Evolutionary conservation across 2,329 filamentous ascomycete species (phyloP).

Genomic region (Arthrobotrys conoides): DNA sequence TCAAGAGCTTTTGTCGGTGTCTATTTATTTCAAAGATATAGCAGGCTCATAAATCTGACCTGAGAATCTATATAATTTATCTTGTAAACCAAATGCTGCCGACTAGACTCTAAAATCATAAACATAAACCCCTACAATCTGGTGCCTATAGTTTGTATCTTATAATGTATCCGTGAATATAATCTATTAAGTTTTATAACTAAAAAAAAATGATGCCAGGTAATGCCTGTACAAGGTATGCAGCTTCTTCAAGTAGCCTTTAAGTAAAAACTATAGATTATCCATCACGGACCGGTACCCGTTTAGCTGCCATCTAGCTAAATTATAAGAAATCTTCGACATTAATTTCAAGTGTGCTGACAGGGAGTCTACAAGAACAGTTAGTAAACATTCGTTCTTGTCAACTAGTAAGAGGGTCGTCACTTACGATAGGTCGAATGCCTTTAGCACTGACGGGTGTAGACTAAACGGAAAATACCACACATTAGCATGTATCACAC

Average conservation of each 20-base stretch:
- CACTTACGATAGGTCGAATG: conserved; percentile 85
- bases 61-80: too few species aligned
- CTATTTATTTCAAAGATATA: too few species aligned
- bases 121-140: too few species aligned
- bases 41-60: too few species aligned
- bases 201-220: background rate
- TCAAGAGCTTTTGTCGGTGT: too few species aligned
- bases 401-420: background rate
- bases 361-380: conserved; percentile 77
- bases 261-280: conserved; percentile 5
- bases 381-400: background rate
- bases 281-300: background rate
- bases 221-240: conserved; percentile 3
- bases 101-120: too few species aligned
- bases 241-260: conserved; percentile 2
- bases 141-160: too few species aligned
- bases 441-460: conserved; percentile 92
- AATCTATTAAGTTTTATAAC: conserved; percentile 41
- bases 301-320: background rate
- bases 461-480: conserved; percentile 67
- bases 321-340: conserved; percentile 82
- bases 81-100: too few species aligned
- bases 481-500: background rate
- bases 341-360: conserved; percentile 94
- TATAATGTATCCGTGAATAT: background rate